phyloP scores from a whole-genome alignment of 805 yeast species.

The Pichia heedii region DNA sequence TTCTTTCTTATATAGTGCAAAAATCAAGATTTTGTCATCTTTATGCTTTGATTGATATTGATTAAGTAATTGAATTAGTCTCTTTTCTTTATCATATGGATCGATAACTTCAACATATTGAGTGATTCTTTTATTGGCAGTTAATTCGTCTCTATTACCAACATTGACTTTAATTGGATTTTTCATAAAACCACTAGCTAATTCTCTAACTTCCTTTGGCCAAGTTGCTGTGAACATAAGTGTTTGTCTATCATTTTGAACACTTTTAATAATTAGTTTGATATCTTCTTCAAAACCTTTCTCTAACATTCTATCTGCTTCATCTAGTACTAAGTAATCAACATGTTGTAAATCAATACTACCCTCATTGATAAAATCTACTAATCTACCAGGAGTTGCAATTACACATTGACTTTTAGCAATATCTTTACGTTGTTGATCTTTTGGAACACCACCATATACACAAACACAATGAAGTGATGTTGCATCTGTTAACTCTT shows the following conservation, averaged over 20 bases:
- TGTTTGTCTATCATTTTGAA: constrained; percentile 67
- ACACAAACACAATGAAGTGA: constrained; percentile 70
- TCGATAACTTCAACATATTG: constrained; percentile 93
- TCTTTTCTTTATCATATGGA: constrained; percentile 68
- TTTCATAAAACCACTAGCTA: constrained; percentile 79
- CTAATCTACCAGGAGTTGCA: constrained; percentile 97
- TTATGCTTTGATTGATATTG: constrained; percentile 56
- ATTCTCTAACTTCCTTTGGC: constrained; percentile 97
- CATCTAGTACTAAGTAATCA: constrained; percentile 82
- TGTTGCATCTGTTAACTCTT: constrained; percentile 50
- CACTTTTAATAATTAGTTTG: constrained; percentile 58
- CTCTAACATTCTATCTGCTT: constrained; percentile 98
- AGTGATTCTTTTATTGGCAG: constrained; percentile 89
- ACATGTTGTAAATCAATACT: constrained; percentile 60
- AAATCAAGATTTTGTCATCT: constrained; percentile 79
- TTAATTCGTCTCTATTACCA: constrained; percentile 89
- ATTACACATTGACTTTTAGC: constrained; percentile 68
- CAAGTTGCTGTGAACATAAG: constrained; percentile 99
- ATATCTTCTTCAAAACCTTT: constrained; percentile 98
- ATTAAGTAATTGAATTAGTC: constrained; percentile 59
- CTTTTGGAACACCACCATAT: constrained; percentile 97
- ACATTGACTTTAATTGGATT: constrained; percentile 82
- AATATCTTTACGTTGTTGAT: constrained; percentile 71
- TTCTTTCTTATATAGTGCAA: constrained; percentile 94
- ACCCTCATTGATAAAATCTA: constrained; percentile 86